Base-by-base conservation (phyloP, 306 rosid genomes). In the Begonia peltatifolia region DNA sequence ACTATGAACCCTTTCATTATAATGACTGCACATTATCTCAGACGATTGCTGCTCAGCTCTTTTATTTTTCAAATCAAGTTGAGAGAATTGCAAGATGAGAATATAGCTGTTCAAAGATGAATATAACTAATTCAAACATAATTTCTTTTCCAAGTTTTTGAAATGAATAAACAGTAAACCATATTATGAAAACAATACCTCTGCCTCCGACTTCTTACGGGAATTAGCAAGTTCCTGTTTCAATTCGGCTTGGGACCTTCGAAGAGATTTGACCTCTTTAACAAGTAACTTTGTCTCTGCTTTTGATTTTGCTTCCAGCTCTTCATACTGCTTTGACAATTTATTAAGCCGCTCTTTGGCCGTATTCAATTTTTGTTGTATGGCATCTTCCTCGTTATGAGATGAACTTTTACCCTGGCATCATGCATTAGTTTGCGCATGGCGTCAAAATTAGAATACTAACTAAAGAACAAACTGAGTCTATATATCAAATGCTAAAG, bases 221-320 rank as follows among this genome's bases (percentile, higher is more conserved):
- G 77, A 58, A 59, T 69, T 84, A 86, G 74, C 83, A 84, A 70
- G 87, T 71, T 86, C 86, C 57, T 75, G 69, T 73, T 86, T 84
- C 64, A 83, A 74, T 68, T 68, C 65, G 41, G 47, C 65, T 63
- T 74, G 93, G 41, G 87, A 79, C 46, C 67, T 83, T 18, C 99
- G 88, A 50, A 92, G 94, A 68, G 87, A 83, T 77, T 87, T 92
- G 64, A 90, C 92, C 73, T 83, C 94, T 68, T 76, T 83, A 64
- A 86, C 87, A 67, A 80, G 77, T 49, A 90, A 69, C 74, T 81
- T 90, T 65, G 63, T 86, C 63, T 92, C 99, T 42, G 89, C 93
- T 72, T 81, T 86, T 30, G 99, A 92, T 59, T 84, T 92, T 42
- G 81, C 81, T 74, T 87, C 96, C 60, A 86, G 74, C 79, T 79